Base-by-base conservation (phyloP, 73 alveolate species). In the Blepharisma japonicum region DNA sequence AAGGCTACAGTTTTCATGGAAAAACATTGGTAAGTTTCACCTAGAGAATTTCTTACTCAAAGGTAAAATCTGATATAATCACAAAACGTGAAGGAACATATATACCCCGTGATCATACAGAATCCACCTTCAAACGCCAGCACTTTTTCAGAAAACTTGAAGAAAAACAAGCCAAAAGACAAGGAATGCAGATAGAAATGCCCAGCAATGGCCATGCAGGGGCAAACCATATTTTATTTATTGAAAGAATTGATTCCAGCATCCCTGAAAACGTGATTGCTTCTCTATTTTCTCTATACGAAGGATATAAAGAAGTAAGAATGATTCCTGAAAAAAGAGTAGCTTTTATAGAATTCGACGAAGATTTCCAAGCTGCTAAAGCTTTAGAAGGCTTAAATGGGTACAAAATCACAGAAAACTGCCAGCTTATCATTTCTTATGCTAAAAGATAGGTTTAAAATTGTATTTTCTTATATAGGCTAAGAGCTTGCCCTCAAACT, bases 251-350 rank as follows among this genome's bases (percentile, higher is more conserved):
- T 46, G 72, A 23, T 9, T 7, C 67, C 7, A 32, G 32, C 8
- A 32, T 23, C 27, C 11, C 72, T 32, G 47, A 71, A 5, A 45
- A 56, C 20, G 66, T 55, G 14, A 32, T 82, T 9, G 74, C 55
- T 11, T 68, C 49, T 21, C 55, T 82, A 6, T 82, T 82, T 51
- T 83, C 74, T 11, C 78, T 70, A 6, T 53, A 68, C 39, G 6
- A 80, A n/a, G 89, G 89, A 61, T 82, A 45, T 67, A 82, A 77
- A 42, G 89, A 82, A 77, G 85, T 82, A 23, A 77, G 85, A 11
- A 85, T 74, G 47, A 48, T 82, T 6, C 71, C 56, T 8, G 85
- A 82, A 77, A 82, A 82, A 77, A 70, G 81, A 45, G 89, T 82
- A 5, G 89, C 89, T 0, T 82, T 82, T 55, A 49, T 82, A 6